These are phyloP conservation scores for Pulveroboletus sp. DNA, from an alignment of 768 basidiomycete genomes.

Conservation along the genomic window DNA sequence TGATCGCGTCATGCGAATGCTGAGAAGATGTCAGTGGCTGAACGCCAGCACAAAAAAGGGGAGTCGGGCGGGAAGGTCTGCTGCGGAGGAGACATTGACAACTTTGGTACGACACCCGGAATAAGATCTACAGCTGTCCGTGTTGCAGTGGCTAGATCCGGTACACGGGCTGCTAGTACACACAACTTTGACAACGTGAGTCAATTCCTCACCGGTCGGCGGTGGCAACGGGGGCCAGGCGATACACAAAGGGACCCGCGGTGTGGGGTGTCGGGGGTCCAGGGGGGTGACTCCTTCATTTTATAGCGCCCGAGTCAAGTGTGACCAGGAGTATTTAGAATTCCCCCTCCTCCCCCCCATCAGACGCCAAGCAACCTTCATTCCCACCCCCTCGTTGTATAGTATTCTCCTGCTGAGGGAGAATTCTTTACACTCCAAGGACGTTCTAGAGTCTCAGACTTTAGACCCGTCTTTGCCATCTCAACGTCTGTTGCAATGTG, in stretches of 20 bases:
- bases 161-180: no score
- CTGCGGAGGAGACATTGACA: constrained; percentile 4
- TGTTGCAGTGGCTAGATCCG: not conserved
- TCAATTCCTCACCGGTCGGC: constrained; percentile 1
- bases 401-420: constrained; percentile 23
- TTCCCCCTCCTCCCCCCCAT: constrained; percentile 7
- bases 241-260: constrained; percentile 20
- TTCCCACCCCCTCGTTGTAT: constrained; percentile 4
- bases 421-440: constrained; percentile 28
- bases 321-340: constrained; percentile 20
- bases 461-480: constrained; percentile 29
- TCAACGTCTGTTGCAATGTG: constrained; percentile 40
- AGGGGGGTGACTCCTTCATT: constrained; percentile 31
- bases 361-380: constrained; percentile 2
- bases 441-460: constrained; percentile 43
- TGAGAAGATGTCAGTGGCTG: not conserved
- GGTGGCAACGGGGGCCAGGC: constrained; percentile 10
- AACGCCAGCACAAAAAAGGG: not conserved
- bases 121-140: not conserved
- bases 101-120: constrained; percentile 3
- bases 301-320: constrained; percentile 30
- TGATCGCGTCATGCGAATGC: not conserved
- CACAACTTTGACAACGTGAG: constrained; percentile 8
- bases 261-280: constrained; percentile 23
- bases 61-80: not conserved